Percentiles rank a stretch among this genome's conserved stretches.
These are phyloP conservation scores for Penicillium paxilli DNA, from an alignment of 495 filamentous ascomycete species.

Conservation along the genomic window DNA sequence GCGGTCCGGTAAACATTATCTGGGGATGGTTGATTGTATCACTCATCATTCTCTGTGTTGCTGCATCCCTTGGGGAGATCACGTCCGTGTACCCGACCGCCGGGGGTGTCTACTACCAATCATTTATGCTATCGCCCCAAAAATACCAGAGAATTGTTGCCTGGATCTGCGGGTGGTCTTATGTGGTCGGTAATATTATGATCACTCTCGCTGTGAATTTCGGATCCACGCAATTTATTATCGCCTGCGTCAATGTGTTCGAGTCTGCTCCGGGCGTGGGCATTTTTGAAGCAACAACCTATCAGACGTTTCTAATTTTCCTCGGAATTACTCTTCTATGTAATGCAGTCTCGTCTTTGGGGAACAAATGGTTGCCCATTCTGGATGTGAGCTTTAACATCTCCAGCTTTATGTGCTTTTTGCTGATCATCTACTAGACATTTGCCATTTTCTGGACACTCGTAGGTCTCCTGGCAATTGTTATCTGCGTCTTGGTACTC, in stretches of 20 bases:
- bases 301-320: slow-evolving; percentile 57
- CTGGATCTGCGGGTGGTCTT: slow-evolving; percentile 69
- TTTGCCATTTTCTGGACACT: slow-evolving; percentile 61
- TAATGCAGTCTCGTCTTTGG: slow-evolving; percentile 18
- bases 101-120: slow-evolving; percentile 67
- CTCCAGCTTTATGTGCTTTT: slow-evolving; percentile 28
- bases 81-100: slow-evolving; percentile 65
- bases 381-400: slow-evolving; percentile 44
- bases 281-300: slow-evolving; percentile 16
- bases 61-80: slow-evolving; percentile 66
- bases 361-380: slow-evolving; percentile 31
- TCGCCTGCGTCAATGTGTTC: slow-evolving; percentile 26
- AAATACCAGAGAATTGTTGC: slow-evolving; percentile 57
- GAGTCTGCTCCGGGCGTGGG: slow-evolving; percentile 39
- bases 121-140: slow-evolving; percentile 51
- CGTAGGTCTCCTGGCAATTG: slow-evolving; percentile 52
- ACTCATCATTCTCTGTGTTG: slow-evolving; percentile 61
- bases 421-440: slow-evolving; percentile 47
- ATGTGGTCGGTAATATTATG: slow-evolving; percentile 62
- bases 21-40: slow-evolving; percentile 66
- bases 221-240: slow-evolving; percentile 22
- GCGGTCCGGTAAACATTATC: slow-evolving; percentile 59
- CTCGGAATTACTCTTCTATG: slow-evolving; percentile 52
- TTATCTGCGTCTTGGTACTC: slow-evolving; percentile 55
- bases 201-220: slow-evolving; percentile 40